Evolutionary conservation across 1,284 basidiomycete species (phyloP), one percentile per base, ranked within the genome.

Genomic region (Austropuccinia psidii): DNA sequence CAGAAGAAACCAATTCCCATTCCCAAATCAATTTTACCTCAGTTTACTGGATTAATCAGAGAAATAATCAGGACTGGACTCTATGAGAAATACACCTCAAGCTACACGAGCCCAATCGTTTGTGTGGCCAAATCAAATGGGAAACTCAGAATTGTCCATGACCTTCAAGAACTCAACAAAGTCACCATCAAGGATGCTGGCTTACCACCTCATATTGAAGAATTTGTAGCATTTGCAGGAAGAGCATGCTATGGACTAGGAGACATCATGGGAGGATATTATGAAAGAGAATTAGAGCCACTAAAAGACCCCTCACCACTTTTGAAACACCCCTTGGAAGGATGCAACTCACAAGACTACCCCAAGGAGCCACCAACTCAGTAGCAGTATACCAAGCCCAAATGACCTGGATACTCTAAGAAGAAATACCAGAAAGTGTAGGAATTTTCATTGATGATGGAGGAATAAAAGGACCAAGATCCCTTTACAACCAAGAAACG

Each of bases 381-480:
- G 61, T 65, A 49, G 61, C 61, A 3, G 61, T 65, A 4, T 65
- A 66, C 21, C 64, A 66, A 19, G 47, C 64, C 2, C 64, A 66
- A 21, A 66, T 66, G 64, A 21, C 37, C 2, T 66, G 64, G 64
- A 54, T 67, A 1, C 37, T 67, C 1, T 49, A 67, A 24, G 65
- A 67, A 4, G 65, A 67, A 37, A 50, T 67, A 4, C 49, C 65
- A 11, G 19, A 67, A 1, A 47, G 54, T 41, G 65, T 17, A 4
- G 50, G 65, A 9, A 39, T 67, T 2, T 67, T 67, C 52, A 67
- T 67, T 24, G 49, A 67, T 41, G 49, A 67, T 35, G 65, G 65
- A 2, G 65, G 65, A 4, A 67, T 67, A 21, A 67, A 67, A 27
- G 65, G 65, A 9, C 65, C 47, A 11, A 39, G 2, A 27, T 67